Evolutionary conservation across 2,329 filamentous ascomycete species (phyloP), one percentile per base, ranked within the genome.

Genomic region (Coccinonectria pachysandricola): DNA sequence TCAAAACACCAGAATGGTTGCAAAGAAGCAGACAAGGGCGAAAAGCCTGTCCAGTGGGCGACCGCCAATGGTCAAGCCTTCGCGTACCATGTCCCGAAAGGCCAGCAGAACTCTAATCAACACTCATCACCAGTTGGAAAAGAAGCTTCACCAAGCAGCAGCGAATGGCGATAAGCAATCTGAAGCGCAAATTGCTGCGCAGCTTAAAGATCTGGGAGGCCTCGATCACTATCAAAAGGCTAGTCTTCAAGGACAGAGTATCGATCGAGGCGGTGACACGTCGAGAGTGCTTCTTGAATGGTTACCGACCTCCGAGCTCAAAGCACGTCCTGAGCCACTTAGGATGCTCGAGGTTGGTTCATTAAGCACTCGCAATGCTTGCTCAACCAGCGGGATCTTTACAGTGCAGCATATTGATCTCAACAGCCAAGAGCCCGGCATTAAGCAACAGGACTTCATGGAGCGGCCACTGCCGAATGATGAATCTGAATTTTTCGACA

Each of bases 381-480:
- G 86, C 53, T 88, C 86, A 1, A 71, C 64, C 34, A 80, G 79
- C 35, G 65, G 65, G 6, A 50, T 70, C 21, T 81, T 96, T 43
- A 64, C 80, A 18, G 74, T 93, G 43, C 71, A 77, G 35, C 73
- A 86, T 37, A 95, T 98, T 50, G 91, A 98, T 49, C 60, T 98
- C 30, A 82, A 92, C 54, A 91, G 86, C 33, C 85, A 93, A 48
- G 78, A 77, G 23, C 65, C 78, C 2, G 77, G 75, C 1, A 98
- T 98, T 39, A 50, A 76, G 31, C 75, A 92, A 53, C 85, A 95
- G 50, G 85, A 98, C 53, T 96, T 98, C 48, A 94, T 98, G 87
- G 60, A 84, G 40, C 69, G 86, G 14, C 82, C 86, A 1, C 54
- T 88, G 3, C 88, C 88, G 0, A 50, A 49, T 5, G 52, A 65